Conservation (phyloP, 2,329 filamentous ascomycete genomes). For the Alternaria dauci region DNA sequence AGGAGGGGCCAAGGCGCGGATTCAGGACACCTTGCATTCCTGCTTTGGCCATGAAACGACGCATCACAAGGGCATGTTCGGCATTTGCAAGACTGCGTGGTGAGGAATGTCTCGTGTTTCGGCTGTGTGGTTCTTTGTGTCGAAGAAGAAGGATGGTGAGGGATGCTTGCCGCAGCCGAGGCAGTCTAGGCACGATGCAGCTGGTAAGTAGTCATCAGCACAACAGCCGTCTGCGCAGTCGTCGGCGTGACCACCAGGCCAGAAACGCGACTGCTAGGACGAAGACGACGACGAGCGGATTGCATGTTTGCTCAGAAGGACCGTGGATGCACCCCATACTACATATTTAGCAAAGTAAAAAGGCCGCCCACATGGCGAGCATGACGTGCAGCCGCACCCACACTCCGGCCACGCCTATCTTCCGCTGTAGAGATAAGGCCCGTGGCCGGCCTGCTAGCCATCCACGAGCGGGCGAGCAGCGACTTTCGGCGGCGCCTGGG, state of each 20-base stretch:
- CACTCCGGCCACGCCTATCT: constrained; percentile 15
- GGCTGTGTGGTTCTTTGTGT: constrained; percentile 2
- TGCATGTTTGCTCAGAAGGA: not conserved
- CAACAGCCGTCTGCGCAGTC: not conserved
- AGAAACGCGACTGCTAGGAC: not conserved
- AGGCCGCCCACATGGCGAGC: not conserved
- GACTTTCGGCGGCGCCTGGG: constrained; percentile 16
- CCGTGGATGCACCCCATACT: not conserved
- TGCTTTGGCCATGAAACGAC: not conserved
- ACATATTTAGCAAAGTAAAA: not conserved
- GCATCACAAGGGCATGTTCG: not conserved
- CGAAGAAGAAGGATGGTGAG: not conserved
- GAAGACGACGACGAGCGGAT: no score
- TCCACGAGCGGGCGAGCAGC: constrained; percentile 17
- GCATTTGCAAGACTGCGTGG: not conserved
- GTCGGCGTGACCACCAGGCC: not conserved
- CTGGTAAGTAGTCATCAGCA: not conserved
- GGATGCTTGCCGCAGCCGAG: constrained; percentile 6
- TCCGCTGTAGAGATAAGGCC: constrained; percentile 26
- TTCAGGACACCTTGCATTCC: not conserved
- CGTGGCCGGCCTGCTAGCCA: constrained; percentile 21
- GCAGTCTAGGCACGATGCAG: not conserved
- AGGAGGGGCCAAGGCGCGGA: not conserved
- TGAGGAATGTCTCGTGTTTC: not conserved
- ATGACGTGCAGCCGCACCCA: constrained; percentile 1